Base-by-base conservation (phyloP, 1,139 yeast genomes). In the Meyerozyma guilliermondii region DNA sequence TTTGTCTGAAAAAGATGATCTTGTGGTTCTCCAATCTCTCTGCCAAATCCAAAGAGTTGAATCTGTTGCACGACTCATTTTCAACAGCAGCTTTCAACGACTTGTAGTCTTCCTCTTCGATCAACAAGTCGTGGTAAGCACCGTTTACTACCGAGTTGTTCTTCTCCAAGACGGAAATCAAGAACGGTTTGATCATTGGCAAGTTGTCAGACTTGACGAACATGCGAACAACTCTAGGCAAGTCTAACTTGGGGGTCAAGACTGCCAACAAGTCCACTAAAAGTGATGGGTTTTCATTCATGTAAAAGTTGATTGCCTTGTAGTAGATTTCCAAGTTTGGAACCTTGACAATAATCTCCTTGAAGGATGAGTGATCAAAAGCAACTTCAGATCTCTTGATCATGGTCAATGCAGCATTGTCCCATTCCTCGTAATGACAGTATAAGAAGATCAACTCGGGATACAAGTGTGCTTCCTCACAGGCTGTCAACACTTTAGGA, bases 351-450 rank as follows among this genome's bases (percentile, higher is more conserved):
- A 94, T 75, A 45, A 92, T 83, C 62, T 92, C 98, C 73, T 92
- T 92, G 76, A 94, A 92, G 39, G 95, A 86, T 34, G 81, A 70
- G 63, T 92, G 98, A 55, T 94, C 98, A 60, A 92, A 91, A 14
- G 96, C 92, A 55, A 86, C 87, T 48, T 94, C 89, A 4, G 96
- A 84, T 62, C 81, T 89, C 64, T 92, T 96, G 74, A 92, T 92
- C 92, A 92, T 88, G n/a, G 97, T 83, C 64, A 92, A 77, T 35
- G 97, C 92, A 48, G 98, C 98, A 63, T 92, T 92, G 67, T 94
- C 99, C 96, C 97, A 94, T 71, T 94, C 98, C 63, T 92, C 98
- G 63, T 92, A 92, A 65, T 92, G 99, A 60, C 97, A 91, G 71
- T 92, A 91, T 62, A 92, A 75, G 81, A 94, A 92, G 46, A 92